Base-by-base conservation (phyloP, 2,329 filamentous ascomycete species). In the Penicillium sp. region DNA sequence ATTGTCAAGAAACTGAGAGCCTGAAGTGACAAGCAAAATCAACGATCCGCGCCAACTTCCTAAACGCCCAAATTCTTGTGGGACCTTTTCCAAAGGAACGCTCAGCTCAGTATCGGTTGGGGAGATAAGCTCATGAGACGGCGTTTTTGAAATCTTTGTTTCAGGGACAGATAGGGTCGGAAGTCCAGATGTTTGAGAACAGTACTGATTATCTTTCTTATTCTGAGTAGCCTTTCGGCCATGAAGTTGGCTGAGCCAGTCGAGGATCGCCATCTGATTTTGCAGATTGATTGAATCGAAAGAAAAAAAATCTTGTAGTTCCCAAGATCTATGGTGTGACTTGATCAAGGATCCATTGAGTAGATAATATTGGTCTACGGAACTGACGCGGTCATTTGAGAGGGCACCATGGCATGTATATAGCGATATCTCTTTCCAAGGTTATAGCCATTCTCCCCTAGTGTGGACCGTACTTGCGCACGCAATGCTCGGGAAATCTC, bases 1-100 rank as follows among this genome's bases (percentile, higher is more conserved):
- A 55, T 77, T 77, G 48, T 77, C 75, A 42, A 77, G 69, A 33
- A 77, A 68, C 44, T 77, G 75, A 6, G 75, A 74, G 40, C 75
- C 75, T 24, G 73, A 76, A 3, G 75, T 77, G 18, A 73, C 70
- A 18, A 75, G 51, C 28, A 77, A 59, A 23, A 77, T 71, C 55
- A 75, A 54, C 6, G 64, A 63, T 1, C 75, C 75, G 37, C 71
- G 67, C 71, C 74, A 74, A 10, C 73, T 77, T 3, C 51, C 63
- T 11, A 76, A 61, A 1, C 64, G 69, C 16, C 72, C 73, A 24
- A 73, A 65, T 34, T 73, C 69, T 19, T 64, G 43, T 3, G 59
- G 59, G 16, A 62, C 34, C 46, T 60, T 64, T 28, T 64, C 64
- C n/a, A 68, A 50, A 1, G 55, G 50, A 9, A 63, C 42, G 9